Conservation (phyloP, 148 eudicot genomes). For the Nepenthes gracilis region DNA sequence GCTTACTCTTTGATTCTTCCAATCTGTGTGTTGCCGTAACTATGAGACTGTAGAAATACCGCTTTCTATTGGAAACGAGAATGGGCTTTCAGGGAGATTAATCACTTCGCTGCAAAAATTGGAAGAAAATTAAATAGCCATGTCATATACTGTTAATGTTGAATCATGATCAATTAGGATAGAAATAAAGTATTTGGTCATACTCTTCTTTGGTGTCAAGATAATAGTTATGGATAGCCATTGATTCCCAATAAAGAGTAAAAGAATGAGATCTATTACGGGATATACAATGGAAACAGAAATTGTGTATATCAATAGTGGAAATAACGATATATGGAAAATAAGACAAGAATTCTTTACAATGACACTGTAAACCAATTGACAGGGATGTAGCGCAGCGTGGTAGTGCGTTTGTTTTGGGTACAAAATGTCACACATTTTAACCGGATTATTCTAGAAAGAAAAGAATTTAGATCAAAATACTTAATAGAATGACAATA, state of each 20-base stretch:
- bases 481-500: no score
- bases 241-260: no score
- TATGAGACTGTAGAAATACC: slow-evolving; percentile 27
- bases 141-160: not conserved
- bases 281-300: no score
- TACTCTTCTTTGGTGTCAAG: no score
- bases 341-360: not conserved
- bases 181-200: no score
- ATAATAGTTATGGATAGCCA: no score
- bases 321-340: not conserved
- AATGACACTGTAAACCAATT: slow-evolving; percentile 1
- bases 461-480: no score
- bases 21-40: slow-evolving; percentile 7
- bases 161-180: not conserved
- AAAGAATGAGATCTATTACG: no score
- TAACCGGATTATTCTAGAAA: no score
- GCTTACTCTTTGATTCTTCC: slow-evolving; percentile 1
- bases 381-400: not conserved
- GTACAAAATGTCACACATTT: not conserved
- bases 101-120: slow-evolving; percentile 29
- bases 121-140: not conserved
- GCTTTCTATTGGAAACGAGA: slow-evolving; percentile 28
- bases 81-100: slow-evolving; percentile 62
- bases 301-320: not conserved
- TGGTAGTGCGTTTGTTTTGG: slow-evolving; percentile 3